Percentiles rank a stretch among this genome's conserved stretches.
Evolutionary conservation across 1,139 yeast genomes (phyloP).

Genomic region (Candida anutae): DNA sequence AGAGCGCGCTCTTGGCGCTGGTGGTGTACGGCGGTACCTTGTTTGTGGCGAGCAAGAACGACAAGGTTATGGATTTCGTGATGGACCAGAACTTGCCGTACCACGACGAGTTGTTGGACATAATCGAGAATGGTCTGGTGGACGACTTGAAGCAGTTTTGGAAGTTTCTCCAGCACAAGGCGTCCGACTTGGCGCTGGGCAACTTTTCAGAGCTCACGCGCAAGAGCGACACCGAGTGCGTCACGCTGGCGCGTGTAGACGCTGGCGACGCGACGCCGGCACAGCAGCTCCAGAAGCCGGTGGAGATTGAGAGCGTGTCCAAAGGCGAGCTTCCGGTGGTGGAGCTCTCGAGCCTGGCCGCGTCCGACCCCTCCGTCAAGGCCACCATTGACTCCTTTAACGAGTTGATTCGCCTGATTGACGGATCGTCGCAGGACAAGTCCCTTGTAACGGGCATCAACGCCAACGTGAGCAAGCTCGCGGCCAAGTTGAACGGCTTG

Average conservation of each 20-base stretch:
- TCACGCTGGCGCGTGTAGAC: too few species aligned
- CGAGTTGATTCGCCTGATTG: constrained; percentile 43
- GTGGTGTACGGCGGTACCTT: constrained; percentile 33
- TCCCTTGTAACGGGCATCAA: constrained; percentile 23
- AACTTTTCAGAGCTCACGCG: constrained; percentile 27
- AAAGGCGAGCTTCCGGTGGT: constrained; percentile 6
- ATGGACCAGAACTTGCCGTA: constrained; percentile 40
- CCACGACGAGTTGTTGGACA: constrained; percentile 34
- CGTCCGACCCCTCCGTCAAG: constrained; percentile 38
- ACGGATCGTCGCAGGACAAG: constrained; percentile 24
- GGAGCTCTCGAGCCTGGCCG: constrained; percentile 4
- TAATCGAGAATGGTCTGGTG: constrained; percentile 30
- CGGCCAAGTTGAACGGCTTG: constrained; percentile 25
- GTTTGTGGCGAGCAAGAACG: constrained; percentile 39
- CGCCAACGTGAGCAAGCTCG: constrained; percentile 24
- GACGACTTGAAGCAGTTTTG: constrained; percentile 24
- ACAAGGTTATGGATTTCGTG: constrained; percentile 39
- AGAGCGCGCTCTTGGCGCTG: constrained; percentile 21
- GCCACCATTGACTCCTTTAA: constrained; percentile 45
- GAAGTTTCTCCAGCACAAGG: constrained; percentile 13
- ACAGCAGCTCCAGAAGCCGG: constrained; percentile 40
- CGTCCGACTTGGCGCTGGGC: constrained; percentile 28
- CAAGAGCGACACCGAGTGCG: constrained; percentile 31
- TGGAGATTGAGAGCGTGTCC: constrained; percentile 26
- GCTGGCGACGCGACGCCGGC: constrained; percentile 28